Percentiles rank a stretch among this genome's conserved stretches.
These are phyloP conservation scores for Beauveria rudraprayagi DNA, from an alignment of 2,329 filamentous ascomycete genomes.

Conservation along the genomic window DNA sequence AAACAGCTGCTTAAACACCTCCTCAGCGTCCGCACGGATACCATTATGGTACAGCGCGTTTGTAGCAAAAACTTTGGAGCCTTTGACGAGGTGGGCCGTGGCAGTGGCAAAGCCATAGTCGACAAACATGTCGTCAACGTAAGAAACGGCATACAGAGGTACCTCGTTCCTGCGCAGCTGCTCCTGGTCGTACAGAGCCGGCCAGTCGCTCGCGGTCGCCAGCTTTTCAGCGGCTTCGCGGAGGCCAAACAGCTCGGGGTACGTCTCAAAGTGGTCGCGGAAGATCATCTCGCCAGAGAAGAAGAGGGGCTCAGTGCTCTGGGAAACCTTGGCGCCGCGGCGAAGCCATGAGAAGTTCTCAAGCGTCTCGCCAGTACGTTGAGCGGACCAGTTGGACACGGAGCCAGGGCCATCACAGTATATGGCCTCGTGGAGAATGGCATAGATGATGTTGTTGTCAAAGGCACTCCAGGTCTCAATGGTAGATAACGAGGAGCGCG, in stretches of 20 bases:
- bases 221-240: constrained; percentile 62
- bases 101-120: constrained; percentile 65
- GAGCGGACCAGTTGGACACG: constrained; percentile 67
- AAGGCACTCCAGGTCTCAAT: constrained; percentile 63
- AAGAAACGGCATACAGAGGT: constrained; percentile 78
- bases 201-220: constrained; percentile 63
- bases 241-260: constrained; percentile 64
- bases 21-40: constrained; percentile 61
- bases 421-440: constrained; percentile 77
- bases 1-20: constrained; percentile 71
- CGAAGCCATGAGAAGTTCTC: constrained; percentile 45
- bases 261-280: constrained; percentile 75
- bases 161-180: constrained; percentile 71
- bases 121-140: constrained; percentile 88
- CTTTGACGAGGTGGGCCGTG: constrained; percentile 67
- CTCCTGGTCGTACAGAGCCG: constrained; percentile 64
- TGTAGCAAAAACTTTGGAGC: constrained; percentile 73
- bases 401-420: constrained; percentile 64
- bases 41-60: constrained; percentile 86
- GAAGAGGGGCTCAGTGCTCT: constrained; percentile 46
- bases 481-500: constrained; percentile 57
- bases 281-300: constrained; percentile 94
- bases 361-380: constrained; percentile 48
- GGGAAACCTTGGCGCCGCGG: constrained; percentile 19
- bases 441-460: constrained; percentile 75